These are phyloP conservation scores for Begonia peltatifolia DNA, from an alignment of 306 rosid species.

Conservation along the genomic window DNA sequence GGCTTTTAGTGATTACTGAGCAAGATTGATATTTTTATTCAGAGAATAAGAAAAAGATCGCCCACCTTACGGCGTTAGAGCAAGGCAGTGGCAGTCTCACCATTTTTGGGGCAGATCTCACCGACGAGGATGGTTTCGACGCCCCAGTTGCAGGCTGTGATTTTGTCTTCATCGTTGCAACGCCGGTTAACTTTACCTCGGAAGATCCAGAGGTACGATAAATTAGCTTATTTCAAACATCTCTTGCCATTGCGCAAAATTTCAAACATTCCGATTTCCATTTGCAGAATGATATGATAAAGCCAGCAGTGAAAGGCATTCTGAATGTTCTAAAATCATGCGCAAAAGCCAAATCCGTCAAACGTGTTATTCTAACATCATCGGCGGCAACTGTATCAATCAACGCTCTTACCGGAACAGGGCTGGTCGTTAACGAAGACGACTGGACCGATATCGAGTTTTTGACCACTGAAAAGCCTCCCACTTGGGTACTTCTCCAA, in stretches of 20 bases:
- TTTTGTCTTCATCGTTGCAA: slow-evolving; percentile 72
- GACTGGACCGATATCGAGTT: slow-evolving; percentile 61
- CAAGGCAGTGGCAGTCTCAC: slow-evolving; percentile 35
- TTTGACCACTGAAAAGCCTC: slow-evolving; percentile 46
- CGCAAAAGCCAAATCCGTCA: slow-evolving; percentile 43
- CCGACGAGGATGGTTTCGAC: slow-evolving; percentile 47
- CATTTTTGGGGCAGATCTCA: slow-evolving; percentile 50
- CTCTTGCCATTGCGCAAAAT: no score
- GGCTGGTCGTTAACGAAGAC: slow-evolving; percentile 39
- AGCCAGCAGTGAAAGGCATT: slow-evolving; percentile 66
- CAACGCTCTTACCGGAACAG: slow-evolving; percentile 34
- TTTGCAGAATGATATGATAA: slow-evolving; percentile 69
- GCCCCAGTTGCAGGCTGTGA: slow-evolving; percentile 59
- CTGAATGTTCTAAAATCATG: slow-evolving; percentile 56
- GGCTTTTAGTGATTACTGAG: no score
- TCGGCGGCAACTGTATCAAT: slow-evolving; percentile 64
- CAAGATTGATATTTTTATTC: slow-evolving; percentile 7
- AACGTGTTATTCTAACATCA: slow-evolving; percentile 66
- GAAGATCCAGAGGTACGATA: slow-evolving; percentile 67
- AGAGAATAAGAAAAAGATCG: slow-evolving; percentile 41
- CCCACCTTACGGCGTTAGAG: slow-evolving; percentile 43
- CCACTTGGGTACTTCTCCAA: slow-evolving; percentile 44
- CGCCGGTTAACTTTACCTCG: slow-evolving; percentile 69
- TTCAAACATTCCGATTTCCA: not conserved
- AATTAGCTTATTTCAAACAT: not conserved